phyloP scores from a whole-genome alignment of 257 asterid species.

The Plantago major region DNA sequence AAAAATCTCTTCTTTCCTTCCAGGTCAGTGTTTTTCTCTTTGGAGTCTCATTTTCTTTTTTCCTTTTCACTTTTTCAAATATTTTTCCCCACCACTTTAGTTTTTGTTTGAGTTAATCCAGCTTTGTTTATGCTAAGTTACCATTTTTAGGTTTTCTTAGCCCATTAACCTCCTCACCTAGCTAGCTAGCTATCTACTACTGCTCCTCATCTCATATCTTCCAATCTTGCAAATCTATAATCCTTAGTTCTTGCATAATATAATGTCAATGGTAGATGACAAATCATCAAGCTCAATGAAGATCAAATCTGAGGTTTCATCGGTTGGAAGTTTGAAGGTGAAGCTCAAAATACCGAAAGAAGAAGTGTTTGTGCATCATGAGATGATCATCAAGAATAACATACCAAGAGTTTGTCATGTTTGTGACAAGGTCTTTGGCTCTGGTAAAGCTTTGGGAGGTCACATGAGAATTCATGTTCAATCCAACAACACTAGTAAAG shows the following conservation, averaged over 20 bases:
- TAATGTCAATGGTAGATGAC: slow-evolving; percentile 21
- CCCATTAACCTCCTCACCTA: too few relatives aligned
- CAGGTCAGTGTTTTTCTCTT: slow-evolving; percentile 2
- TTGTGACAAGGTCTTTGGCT: slow-evolving; percentile 45
- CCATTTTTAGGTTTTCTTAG: too few relatives aligned
- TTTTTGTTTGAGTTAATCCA: neutral
- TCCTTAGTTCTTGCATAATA: too few relatives aligned
- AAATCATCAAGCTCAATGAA: slow-evolving; percentile 9
- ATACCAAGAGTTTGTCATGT: slow-evolving; percentile 37
- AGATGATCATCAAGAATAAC: neutral
- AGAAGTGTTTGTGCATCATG: neutral
- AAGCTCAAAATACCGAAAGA: slow-evolving; percentile 25
- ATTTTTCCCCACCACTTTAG: neutral
- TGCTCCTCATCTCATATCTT: too few relatives aligned
- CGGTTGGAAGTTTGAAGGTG: slow-evolving; percentile 18
- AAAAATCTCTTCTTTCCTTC: neutral
- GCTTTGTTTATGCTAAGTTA: neutral
- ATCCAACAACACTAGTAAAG: slow-evolving; percentile 17
- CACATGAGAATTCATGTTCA: slow-evolving; percentile 70
- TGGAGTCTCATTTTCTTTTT: neutral
- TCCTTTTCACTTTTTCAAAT: neutral
- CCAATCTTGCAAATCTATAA: too few relatives aligned
- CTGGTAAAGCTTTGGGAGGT: slow-evolving; percentile 82
- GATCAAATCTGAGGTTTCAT: too few relatives aligned
- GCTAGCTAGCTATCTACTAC: too few relatives aligned